Evolutionary conservation across 2,329 filamentous ascomycete genomes (phyloP), one percentile per base, ranked within the genome.

Genomic region (Clathrospora elynae): DNA sequence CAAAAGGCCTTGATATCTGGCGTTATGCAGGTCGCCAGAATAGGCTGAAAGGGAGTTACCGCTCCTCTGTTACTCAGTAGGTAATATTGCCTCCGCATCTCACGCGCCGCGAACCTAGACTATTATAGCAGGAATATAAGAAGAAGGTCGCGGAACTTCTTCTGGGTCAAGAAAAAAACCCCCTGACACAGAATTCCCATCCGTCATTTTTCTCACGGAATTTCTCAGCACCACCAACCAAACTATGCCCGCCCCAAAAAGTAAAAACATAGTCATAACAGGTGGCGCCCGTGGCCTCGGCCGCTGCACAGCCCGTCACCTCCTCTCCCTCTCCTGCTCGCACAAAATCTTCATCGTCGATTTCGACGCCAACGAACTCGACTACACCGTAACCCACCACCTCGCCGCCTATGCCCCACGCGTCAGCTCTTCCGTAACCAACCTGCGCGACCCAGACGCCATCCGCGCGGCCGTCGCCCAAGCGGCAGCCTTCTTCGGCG

Each of bases 301-400:
- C 28, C 68, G 74, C 34, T 68, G 63, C 36, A 63, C 74, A 31
- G 65, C 71, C 23, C 71, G 73, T 9, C 68, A 71, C 40, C 68
- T 76, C 16, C 66, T 72, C 17, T 49, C 57, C 2, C 49, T 54
- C 11, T 50, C 64, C 16, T 48, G 54, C 6, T 69, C 72, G 26
- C 69, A 76, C 61, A 67, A 67, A 17, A 65, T 77, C 35, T 72
- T 73, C 52, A 66, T 75, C 22, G 59, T 76, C 33, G 74, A 76
- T 43, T 63, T 71, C 43, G 68, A 76, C 49, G 61, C 55, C 32
- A 64, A 65, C 5, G 71, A 73, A 43, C 61, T 75, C 10, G 43
- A 51, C 14, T 57, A 61, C 36, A 37, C 46, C 9, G 48, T 53
- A 3, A 44, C 38, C n/a, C 48, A 57, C 13, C 61, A 74, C 50